Percentiles rank a stretch among this genome's conserved stretches.
phyloP scores from a whole-genome alignment of 257 asterid species.

The Eustoma russellianum region DNA sequence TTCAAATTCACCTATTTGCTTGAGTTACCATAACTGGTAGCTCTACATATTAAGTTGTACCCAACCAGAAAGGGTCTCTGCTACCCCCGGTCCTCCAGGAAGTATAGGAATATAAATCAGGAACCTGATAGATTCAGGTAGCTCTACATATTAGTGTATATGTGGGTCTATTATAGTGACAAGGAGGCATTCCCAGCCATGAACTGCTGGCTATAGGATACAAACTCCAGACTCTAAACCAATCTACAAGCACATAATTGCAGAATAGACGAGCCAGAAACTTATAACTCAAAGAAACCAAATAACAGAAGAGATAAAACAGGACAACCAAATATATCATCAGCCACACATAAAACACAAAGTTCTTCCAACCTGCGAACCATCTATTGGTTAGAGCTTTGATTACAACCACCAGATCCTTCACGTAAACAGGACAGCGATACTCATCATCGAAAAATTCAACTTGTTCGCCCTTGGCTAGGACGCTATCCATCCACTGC shows the following conservation, averaged over 20 bases:
- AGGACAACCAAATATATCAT: background rate
- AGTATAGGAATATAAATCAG: too few species aligned
- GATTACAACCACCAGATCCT: constrained; percentile 59
- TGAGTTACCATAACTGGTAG: too few species aligned
- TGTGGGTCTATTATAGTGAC: too few species aligned
- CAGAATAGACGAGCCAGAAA: background rate
- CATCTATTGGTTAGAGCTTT: constrained; percentile 37
- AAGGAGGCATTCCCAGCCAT: too few species aligned
- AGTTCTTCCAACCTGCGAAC: constrained; percentile 64
- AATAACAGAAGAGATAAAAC: background rate
- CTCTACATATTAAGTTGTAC: too few species aligned
- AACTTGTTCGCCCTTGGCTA: constrained; percentile 57
- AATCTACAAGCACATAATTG: background rate
- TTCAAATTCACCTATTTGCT: too few species aligned
- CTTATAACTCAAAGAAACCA: background rate
- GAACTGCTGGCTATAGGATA: too few species aligned
- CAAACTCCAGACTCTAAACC: too few species aligned
- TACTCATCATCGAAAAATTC: constrained; percentile 78
- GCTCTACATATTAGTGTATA: too few species aligned
- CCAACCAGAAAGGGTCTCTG: too few species aligned
- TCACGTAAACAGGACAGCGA: constrained; percentile 90
- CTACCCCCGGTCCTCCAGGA: too few species aligned
- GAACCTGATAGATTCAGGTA: too few species aligned
- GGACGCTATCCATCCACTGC: constrained; percentile 90
- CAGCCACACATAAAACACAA: background rate